Conservation (phyloP, 1,284 basidiomycete genomes). For the Gomphus bonarii region DNA sequence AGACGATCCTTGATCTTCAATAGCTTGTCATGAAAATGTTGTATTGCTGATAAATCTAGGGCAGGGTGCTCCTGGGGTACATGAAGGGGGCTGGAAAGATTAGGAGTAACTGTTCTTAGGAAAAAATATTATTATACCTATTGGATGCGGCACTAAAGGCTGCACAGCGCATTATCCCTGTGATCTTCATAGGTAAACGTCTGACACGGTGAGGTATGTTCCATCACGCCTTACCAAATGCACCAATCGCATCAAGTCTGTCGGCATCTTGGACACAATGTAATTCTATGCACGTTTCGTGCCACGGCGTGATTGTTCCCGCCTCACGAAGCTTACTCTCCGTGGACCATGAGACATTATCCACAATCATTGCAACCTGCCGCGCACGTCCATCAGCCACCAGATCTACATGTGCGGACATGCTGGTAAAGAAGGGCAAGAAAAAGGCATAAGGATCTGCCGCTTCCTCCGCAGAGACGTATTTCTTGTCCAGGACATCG, state of each 20-base stretch:
- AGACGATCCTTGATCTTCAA: constrained; percentile 64
- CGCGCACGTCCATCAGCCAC: constrained; percentile 49
- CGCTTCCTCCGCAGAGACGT: constrained; percentile 47
- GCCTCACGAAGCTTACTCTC: constrained; percentile 59
- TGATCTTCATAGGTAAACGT: neutral
- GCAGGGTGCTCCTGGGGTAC: constrained; percentile 39
- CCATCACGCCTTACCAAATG: constrained; percentile 48
- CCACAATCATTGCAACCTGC: constrained; percentile 52
- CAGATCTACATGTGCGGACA: constrained; percentile 38
- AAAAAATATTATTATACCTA: constrained; percentile 31
- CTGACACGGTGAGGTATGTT: neutral
- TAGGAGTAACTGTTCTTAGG: constrained; percentile 1
- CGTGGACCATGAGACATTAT: constrained; percentile 80
- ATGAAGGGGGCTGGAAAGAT: constrained; percentile 48
- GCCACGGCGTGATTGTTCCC: constrained; percentile 59
- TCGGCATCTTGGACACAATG: constrained; percentile 93
- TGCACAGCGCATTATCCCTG: constrained; percentile 78
- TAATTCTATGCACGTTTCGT: constrained; percentile 67
- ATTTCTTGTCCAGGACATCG: constrained; percentile 83
- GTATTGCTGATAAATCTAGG: constrained; percentile 43
- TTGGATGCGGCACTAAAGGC: constrained; percentile 69
- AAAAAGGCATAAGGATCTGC: constrained; percentile 58
- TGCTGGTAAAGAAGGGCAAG: constrained; percentile 50
- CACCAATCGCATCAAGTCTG: constrained; percentile 85
- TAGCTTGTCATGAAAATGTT: constrained; percentile 85